Evolutionary conservation across 805 yeast genomes (phyloP).

Genomic region (Pichia membranifaciens): DNA sequence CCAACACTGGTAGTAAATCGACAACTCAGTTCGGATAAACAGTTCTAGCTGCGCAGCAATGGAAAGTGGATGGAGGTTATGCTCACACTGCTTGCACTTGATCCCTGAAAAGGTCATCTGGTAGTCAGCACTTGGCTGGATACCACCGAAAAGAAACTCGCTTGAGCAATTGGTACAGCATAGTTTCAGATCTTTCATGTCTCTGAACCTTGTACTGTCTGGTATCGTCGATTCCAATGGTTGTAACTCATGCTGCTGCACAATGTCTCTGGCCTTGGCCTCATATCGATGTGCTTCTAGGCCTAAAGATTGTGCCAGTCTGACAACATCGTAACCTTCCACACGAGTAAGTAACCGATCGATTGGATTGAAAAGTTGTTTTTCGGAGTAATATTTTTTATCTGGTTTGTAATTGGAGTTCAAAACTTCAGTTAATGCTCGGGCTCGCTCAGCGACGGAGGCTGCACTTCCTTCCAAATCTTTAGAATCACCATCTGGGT

Average conservation of each 20-base stretch:
- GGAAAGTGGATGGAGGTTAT: constrained; percentile 43
- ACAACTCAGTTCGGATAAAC: constrained; percentile 62
- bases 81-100: constrained; percentile 58
- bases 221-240: constrained; percentile 79
- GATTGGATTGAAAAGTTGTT: constrained; percentile 86
- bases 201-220: constrained; percentile 77
- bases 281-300: constrained; percentile 64
- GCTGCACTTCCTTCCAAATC: constrained; percentile 20
- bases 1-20: constrained; percentile 83
- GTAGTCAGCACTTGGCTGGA: constrained; percentile 57
- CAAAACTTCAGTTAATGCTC: constrained; percentile 70
- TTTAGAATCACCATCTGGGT: constrained; percentile 16
- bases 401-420: constrained; percentile 59
- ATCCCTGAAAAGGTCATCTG: constrained; percentile 63
- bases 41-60: constrained; percentile 70
- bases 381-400: constrained; percentile 70
- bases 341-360: constrained; percentile 80
- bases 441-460: constrained; percentile 73
- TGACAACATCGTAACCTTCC: constrained; percentile 77
- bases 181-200: constrained; percentile 49
- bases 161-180: constrained; percentile 55
- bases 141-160: constrained; percentile 67
- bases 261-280: constrained; percentile 38
- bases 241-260: constrained; percentile 37
- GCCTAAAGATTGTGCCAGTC: constrained; percentile 73